Evolutionary conservation across 768 basidiomycete genomes (phyloP).

Genomic region (Calocybe cyanea): DNA sequence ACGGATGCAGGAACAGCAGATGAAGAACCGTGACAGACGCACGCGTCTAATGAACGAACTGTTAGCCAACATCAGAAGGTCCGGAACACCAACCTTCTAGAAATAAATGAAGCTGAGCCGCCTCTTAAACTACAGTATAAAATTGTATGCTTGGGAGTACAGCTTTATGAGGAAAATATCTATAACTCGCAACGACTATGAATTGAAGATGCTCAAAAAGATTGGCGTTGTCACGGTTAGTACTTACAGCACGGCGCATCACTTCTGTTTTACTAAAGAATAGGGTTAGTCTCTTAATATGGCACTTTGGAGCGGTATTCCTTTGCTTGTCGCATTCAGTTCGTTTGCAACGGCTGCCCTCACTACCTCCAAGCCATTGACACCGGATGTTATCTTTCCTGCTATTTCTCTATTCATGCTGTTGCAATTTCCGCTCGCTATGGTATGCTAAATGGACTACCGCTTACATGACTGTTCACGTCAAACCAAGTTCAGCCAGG

Average conservation of each 20-base stretch:
- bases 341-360: conserved; percentile 74
- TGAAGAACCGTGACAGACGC: conserved; percentile 88
- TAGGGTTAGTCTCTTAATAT: conserved; percentile 47
- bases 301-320: conserved; percentile 67
- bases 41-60: conserved; percentile 91
- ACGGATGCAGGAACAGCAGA: conserved; percentile 79
- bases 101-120: neutral
- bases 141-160: conserved; percentile 93
- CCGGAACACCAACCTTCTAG: neutral
- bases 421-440: conserved; percentile 79
- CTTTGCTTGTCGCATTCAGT: conserved; percentile 74
- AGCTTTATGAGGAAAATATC: conserved; percentile 79
- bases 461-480: conserved; percentile 1
- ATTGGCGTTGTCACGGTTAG: conserved; percentile 74
- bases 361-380: conserved; percentile 64
- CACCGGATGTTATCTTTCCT: conserved; percentile 94
- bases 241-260: conserved; percentile 1
- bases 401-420: conserved; percentile 88
- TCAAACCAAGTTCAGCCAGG: conserved; percentile 53
- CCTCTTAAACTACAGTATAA: conserved; percentile 52
- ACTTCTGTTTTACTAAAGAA: neutral
- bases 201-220: conserved; percentile 75
- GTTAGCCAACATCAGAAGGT: conserved; percentile 89
- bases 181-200: conserved; percentile 78
- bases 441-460: conserved; percentile 42